Percentiles rank a stretch among this genome's conserved stretches.
Conservation (phyloP, 768 basidiomycete species). For the Trametes meyenii region DNA sequence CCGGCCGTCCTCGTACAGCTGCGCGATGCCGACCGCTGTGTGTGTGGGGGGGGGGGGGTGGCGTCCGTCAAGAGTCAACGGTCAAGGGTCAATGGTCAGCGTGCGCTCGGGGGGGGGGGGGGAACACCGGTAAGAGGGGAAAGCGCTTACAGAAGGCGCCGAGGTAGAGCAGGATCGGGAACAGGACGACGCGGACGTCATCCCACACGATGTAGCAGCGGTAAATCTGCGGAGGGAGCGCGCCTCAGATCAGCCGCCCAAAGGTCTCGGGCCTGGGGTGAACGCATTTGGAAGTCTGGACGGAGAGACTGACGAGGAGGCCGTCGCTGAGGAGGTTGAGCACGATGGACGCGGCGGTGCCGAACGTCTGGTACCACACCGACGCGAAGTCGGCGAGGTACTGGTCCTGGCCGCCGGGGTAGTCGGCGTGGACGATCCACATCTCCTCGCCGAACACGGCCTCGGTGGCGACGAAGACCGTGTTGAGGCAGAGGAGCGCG, state of each 20-base stretch:
- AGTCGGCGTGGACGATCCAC: conserved; percentile 39
- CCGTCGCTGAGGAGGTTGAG: conserved; percentile 43
- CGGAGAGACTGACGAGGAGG: conserved; percentile 37
- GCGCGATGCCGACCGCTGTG: conserved; percentile 19
- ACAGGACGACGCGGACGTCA: conserved; percentile 10
- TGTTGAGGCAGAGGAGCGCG: conserved; percentile 35
- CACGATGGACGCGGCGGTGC: conserved; percentile 26
- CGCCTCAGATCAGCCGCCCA: not conserved
- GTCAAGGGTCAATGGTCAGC: too few species aligned
- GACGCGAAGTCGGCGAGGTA: conserved; percentile 36
- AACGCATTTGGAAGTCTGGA: too few species aligned
- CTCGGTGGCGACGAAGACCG: conserved; percentile 35
- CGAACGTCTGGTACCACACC: conserved; percentile 37
- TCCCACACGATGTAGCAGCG: conserved; percentile 42
- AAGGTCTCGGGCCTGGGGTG: too few species aligned
- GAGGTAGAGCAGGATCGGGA: conserved; percentile 21
- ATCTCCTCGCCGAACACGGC: conserved; percentile 38
- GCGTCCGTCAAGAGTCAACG: too few species aligned
- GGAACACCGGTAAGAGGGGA: not conserved
- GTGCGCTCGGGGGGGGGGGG: conserved; percentile 9
- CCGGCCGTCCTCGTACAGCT: conserved; percentile 13
- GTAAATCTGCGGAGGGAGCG: conserved; percentile 35
- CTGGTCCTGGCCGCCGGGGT: conserved; percentile 40
- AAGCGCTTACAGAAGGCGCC: conserved; percentile 1
- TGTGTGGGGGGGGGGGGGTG: too few species aligned